phyloP scores from a whole-genome alignment of 164 flowering plant species.

The Cinnamomum chago region DNA sequence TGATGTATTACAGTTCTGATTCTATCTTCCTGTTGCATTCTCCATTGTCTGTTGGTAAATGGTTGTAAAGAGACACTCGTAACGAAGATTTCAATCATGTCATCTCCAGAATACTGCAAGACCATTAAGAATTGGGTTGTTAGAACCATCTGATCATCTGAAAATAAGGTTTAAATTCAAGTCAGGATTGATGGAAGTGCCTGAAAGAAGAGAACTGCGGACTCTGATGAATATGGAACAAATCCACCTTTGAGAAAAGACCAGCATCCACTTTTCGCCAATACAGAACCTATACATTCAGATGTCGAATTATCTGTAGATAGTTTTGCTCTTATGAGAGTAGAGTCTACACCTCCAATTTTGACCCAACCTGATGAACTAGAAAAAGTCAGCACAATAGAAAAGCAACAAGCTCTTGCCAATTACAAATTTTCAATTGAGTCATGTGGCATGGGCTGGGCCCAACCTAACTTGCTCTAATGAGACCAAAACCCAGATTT shows the following conservation, averaged over 20 bases:
- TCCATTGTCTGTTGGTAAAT: constrained; percentile 77
- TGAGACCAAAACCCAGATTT: not conserved
- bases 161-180: not conserved
- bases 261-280: constrained; percentile 75
- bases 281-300: constrained; percentile 64
- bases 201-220: constrained; percentile 49
- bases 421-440: not conserved
- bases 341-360: constrained; percentile 46
- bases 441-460: no score
- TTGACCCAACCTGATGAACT: constrained; percentile 68
- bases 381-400: not conserved
- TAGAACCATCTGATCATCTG: no score
- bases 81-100: constrained; percentile 32
- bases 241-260: constrained; percentile 97
- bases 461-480: not conserved
- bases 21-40: constrained; percentile 48
- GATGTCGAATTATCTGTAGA: constrained; percentile 26
- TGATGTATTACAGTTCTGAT: constrained; percentile 41
- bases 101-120: constrained; percentile 38
- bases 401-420: not conserved
- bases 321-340: constrained; percentile 52
- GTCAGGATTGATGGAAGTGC: constrained; percentile 23
- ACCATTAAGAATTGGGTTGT: not conserved
- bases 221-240: constrained; percentile 37
- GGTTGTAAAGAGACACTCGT: constrained; percentile 79